These are phyloP conservation scores for Exophiala aquamarina DNA, from an alignment of 2,329 filamentous ascomycete species.

Conservation along the genomic window DNA sequence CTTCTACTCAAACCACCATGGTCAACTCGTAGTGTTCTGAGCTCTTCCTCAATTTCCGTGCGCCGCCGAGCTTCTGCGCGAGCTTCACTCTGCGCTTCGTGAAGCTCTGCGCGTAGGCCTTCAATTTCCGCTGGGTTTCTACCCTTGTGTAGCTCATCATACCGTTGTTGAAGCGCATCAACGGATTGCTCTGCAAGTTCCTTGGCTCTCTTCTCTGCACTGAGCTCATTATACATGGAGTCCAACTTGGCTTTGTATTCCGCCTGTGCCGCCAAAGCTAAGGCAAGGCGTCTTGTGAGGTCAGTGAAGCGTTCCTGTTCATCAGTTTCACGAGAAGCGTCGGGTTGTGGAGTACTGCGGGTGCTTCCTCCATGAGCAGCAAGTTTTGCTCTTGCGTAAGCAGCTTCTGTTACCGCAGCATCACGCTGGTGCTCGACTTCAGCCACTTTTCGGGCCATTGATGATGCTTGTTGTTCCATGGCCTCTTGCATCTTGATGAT, in stretches of 20 bases:
- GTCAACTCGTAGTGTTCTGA: conserved; percentile 79
- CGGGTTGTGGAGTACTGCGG: conserved; percentile 57
- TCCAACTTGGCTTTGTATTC: conserved; percentile 80
- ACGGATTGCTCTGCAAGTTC: conserved; percentile 86
- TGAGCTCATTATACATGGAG: conserved; percentile 66
- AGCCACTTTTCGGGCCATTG: conserved; percentile 85
- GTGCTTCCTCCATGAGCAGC: conserved; percentile 68
- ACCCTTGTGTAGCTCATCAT: conserved; percentile 80
- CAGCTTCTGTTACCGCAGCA: conserved; percentile 88
- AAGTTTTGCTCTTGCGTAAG: conserved; percentile 90
- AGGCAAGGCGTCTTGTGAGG: conserved; percentile 78
- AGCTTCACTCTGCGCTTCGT: conserved; percentile 72
- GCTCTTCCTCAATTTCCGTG: conserved; percentile 71
- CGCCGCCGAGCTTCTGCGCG: conserved; percentile 78
- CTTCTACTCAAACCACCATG: conserved; percentile 73
- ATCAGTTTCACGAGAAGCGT: conserved; percentile 59
- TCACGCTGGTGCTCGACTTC: conserved; percentile 95
- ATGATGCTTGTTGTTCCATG: conserved; percentile 81
- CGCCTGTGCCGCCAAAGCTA: conserved; percentile 73
- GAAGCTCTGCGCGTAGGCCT: conserved; percentile 78
- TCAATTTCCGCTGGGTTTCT: conserved; percentile 83
- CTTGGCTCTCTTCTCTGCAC: conserved; percentile 76
- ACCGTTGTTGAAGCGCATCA: conserved; percentile 76
- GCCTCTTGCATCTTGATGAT: conserved; percentile 85
- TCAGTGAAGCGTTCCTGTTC: conserved; percentile 68